A percentile compares a stretch with the other conserved stretches of the same genome.
phyloP scores from a whole-genome alignment of 2,329 filamentous ascomycete genomes.

The Monascus ruber region DNA sequence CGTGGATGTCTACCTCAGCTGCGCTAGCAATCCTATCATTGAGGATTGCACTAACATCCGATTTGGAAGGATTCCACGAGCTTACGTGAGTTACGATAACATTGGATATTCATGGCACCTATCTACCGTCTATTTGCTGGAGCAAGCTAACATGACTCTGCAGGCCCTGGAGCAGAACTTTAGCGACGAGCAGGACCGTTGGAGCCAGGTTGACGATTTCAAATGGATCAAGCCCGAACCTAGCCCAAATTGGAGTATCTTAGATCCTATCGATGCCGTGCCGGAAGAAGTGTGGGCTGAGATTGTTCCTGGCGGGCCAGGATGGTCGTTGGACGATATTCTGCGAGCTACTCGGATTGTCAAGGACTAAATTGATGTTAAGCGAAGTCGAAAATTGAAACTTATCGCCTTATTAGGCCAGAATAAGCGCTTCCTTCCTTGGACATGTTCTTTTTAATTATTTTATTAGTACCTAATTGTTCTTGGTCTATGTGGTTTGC shows the following conservation, averaged over 20 bases:
- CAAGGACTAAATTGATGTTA: constrained; percentile 4
- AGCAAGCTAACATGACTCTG: constrained; percentile 3
- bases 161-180: constrained; percentile 22
- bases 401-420: too few relatives aligned
- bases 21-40: constrained; percentile 78
- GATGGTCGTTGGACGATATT: constrained; percentile 54
- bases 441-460: too few relatives aligned
- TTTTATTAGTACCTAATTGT: too few relatives aligned
- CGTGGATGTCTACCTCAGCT: constrained; percentile 74
- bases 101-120: background rate
- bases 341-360: constrained; percentile 33
- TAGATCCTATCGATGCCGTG: constrained; percentile 51
- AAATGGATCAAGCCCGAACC: constrained; percentile 83
- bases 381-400: too few relatives aligned
- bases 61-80: constrained; percentile 63
- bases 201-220: constrained; percentile 91
- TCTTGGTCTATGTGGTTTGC: too few relatives aligned
- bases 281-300: constrained; percentile 56
- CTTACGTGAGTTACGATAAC: constrained; percentile 48
- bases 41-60: constrained; percentile 71
- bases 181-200: constrained; percentile 49
- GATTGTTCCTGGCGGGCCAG: constrained; percentile 53
- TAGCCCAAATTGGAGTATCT: constrained; percentile 76
- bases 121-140: background rate
- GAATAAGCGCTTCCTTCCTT: too few relatives aligned